These are phyloP conservation scores for Triticum turgidum DNA, from an alignment of 176 grass and related monocot genomes.

Conservation along the genomic window DNA sequence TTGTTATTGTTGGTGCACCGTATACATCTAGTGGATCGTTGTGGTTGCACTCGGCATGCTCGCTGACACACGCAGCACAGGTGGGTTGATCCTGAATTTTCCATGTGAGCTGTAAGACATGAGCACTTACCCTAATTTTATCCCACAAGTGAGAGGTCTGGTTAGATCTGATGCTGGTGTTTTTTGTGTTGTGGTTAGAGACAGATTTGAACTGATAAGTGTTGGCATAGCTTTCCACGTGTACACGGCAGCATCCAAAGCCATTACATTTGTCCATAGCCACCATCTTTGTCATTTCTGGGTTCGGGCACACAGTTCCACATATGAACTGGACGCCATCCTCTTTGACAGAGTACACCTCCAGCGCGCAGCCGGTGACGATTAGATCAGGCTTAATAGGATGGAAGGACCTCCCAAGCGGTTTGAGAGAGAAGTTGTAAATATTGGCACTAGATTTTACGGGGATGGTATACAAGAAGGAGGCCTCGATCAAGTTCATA, in stretches of 20 bases:
- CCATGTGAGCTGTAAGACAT: no score
- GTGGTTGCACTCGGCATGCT: no score
- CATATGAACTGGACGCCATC: neutral
- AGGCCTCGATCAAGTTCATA: accelerated
- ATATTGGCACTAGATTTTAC: no score
- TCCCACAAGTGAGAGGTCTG: neutral
- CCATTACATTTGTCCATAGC: neutral
- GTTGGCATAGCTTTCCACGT: neutral
- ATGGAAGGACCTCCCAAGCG: no score
- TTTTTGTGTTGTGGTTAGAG: neutral
- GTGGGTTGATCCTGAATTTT: no score
- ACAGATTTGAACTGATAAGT: neutral
- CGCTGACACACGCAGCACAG: neutral
- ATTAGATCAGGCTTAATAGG: accelerated
- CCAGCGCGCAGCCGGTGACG: neutral
- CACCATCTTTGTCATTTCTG: neutral
- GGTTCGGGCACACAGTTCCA: neutral
- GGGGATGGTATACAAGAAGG: neutral
- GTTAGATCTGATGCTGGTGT: neutral
- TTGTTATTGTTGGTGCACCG: no score
- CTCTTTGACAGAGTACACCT: neutral
- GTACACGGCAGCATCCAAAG: neutral
- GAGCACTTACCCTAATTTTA: neutral
- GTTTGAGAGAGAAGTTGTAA: no score
- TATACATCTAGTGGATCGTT: no score